Conservation (phyloP, 139 green algal species). For the Volvox africanus region DNA sequence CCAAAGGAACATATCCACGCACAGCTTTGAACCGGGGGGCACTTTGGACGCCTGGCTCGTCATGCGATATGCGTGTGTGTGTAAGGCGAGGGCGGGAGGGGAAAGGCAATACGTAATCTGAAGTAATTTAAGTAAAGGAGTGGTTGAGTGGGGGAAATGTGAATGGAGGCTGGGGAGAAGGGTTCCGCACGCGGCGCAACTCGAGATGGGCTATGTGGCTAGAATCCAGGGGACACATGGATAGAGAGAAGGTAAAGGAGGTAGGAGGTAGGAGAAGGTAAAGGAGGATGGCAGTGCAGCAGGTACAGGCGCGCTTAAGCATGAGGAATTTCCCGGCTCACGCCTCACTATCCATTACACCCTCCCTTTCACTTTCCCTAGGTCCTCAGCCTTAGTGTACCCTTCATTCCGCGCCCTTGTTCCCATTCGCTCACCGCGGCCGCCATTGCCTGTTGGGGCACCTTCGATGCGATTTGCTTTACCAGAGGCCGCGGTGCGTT, state of each 20-base stretch:
- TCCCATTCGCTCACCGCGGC: background rate
- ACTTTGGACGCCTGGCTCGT: too few relatives aligned
- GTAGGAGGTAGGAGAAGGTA: background rate
- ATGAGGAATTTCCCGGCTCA: too few relatives aligned
- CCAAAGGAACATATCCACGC: conserved; percentile 76
- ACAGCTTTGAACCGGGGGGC: conserved; percentile 64
- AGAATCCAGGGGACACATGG: too few relatives aligned
- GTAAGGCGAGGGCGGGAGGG: too few relatives aligned
- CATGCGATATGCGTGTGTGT: too few relatives aligned
- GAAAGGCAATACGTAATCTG: too few relatives aligned
- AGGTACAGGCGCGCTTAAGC: too few relatives aligned
- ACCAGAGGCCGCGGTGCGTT: conserved; percentile 56
- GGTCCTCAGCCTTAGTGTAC: background rate
- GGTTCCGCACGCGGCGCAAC: too few relatives aligned
- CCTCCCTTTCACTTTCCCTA: too few relatives aligned
- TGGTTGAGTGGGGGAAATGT: background rate
- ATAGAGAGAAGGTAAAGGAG: too few relatives aligned
- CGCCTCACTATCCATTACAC: too few relatives aligned
- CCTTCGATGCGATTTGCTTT: background rate
- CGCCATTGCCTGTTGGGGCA: background rate
- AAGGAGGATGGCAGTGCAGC: background rate
- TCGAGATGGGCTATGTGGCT: too few relatives aligned
- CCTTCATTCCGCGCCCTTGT: background rate
- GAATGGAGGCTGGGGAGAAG: background rate
- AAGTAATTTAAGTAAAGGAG: background rate